Evolutionary conservation across 345 rosid genomes (phyloP), one percentile per base, ranked within the genome.

Genomic region (Toxicodendron radicans): DNA sequence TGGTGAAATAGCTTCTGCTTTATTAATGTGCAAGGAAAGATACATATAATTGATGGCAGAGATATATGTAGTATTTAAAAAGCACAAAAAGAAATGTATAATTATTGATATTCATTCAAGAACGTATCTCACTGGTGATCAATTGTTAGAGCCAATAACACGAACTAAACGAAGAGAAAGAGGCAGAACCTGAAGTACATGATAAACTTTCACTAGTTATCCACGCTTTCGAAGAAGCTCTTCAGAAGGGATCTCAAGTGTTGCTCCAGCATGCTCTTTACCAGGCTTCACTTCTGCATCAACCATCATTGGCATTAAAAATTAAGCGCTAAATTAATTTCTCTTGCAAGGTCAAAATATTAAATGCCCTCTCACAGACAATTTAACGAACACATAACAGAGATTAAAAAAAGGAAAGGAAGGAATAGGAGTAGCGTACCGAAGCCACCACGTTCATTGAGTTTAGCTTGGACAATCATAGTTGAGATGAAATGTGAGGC

Each of bases 381-480:
- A 64, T 64, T 57, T 8, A 57, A 38, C 73, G 23, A 70, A 57
- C 17, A 69, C 32, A 8, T 21, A 6, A 17, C 13, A 52, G 9
- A 46, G 2, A 11, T 16, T 10, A 10, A 17, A 9, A 30, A 52
- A 9, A 51, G 4, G 1, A 16, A 7, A 38, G 21, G 18, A 43
- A 33, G 7, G 57, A 48, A 67, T 43, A 1, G 23, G 8, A 53
- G 10, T 2, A 1, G 3, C 49, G 14, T 84, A 95, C 98, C 98
- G 71, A 88, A 95, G 71, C 91, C 93, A 74, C 97, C 98, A 8
- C 90, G 93, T 2, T 92, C 89, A 68, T 89, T 93, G 79, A 91
- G 93, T 75, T 90, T 91, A 35, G 99, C 99, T 79, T 93, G 98
- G 20, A 93, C 92, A 76, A 95, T 95, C 95, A 87, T 88, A 83